phyloP scores from a whole-genome alignment of 1,284 basidiomycete species.

The Pholiota adiposa region DNA sequence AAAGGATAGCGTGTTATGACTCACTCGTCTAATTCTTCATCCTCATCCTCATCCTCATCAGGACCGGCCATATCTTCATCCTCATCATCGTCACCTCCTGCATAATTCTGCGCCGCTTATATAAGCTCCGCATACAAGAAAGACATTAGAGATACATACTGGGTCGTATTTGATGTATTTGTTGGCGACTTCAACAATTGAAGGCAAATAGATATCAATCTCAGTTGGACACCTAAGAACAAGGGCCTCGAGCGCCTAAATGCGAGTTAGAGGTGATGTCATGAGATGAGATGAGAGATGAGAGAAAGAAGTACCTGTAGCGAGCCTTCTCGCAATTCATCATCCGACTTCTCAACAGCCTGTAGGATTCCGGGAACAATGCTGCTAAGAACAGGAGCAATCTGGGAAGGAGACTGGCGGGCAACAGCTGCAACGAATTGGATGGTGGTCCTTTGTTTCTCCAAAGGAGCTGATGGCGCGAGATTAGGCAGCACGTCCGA shows the following conservation, averaged over 20 bases:
- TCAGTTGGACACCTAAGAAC: slow-evolving; percentile 85
- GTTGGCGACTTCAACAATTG: slow-evolving; percentile 72
- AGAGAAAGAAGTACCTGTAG: slow-evolving; percentile 79
- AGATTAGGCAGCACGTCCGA: slow-evolving; percentile 68
- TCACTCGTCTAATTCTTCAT: slow-evolving; percentile 78
- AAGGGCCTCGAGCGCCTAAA: slow-evolving; percentile 81
- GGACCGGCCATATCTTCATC: slow-evolving; percentile 83
- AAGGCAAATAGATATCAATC: slow-evolving; percentile 71
- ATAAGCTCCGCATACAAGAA: neutral
- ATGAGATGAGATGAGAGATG: neutral
- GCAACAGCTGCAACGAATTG: slow-evolving; percentile 83
- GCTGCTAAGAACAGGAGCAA: slow-evolving; percentile 60
- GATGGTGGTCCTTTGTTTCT: slow-evolving; percentile 78
- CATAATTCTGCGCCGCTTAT: slow-evolving; percentile 74
- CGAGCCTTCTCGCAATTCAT: slow-evolving; percentile 79
- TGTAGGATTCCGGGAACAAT: slow-evolving; percentile 74
- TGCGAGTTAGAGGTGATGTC: slow-evolving; percentile 6
- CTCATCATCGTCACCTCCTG: slow-evolving; percentile 81
- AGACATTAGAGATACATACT: slow-evolving; percentile 48
- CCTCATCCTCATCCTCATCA: slow-evolving; percentile 82
- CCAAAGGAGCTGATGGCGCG: slow-evolving; percentile 51
- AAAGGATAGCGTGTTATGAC: slow-evolving; percentile 14
- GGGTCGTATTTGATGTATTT: slow-evolving; percentile 94
- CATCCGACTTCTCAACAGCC: slow-evolving; percentile 72
- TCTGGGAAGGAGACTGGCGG: slow-evolving; percentile 68